These are phyloP conservation scores for Lepraria neglecta DNA, from an alignment of 495 filamentous ascomycete species.

Conservation along the genomic window DNA sequence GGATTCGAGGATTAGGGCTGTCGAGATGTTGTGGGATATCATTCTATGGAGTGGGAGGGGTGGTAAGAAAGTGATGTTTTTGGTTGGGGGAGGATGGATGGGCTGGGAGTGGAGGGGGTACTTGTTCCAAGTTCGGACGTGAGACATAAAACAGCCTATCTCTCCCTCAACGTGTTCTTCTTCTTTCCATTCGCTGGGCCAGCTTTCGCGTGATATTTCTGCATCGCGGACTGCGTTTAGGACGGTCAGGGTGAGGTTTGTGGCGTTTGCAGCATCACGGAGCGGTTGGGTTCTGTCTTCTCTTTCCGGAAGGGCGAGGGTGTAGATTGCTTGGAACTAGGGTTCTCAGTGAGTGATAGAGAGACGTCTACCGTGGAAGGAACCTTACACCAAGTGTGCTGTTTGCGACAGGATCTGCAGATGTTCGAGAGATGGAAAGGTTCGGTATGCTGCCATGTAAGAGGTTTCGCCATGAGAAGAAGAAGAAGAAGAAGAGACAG, in stretches of 20 bases:
- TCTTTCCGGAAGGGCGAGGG: not conserved
- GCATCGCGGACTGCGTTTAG: not conserved
- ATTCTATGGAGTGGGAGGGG: no score
- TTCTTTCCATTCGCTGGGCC: not conserved
- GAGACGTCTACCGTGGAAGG: no score
- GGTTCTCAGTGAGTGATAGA: slow-evolving; percentile 21
- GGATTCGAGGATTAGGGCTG: slow-evolving; percentile 1
- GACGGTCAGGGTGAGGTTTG: slow-evolving; percentile 8
- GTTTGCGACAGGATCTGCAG: no score
- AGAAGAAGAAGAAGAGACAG: no score
- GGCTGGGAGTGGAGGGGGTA: not conserved
- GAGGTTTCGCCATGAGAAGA: no score
- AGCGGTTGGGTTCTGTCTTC: slow-evolving; percentile 4
- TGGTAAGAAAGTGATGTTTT: no score
- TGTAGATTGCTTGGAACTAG: slow-evolving; percentile 7
- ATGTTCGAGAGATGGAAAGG: no score
- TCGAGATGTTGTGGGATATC: not conserved
- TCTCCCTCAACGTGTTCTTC: not conserved
- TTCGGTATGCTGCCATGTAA: no score
- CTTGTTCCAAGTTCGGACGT: slow-evolving; percentile 6
- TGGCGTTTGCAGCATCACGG: slow-evolving; percentile 4
- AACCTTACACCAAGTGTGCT: no score
- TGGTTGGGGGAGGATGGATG: no score
- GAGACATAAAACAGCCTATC: slow-evolving; percentile 6
- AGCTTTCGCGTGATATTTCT: not conserved